Conservation (phyloP, 2,329 filamentous ascomycete genomes). For the Diaporthe amygdali region DNA sequence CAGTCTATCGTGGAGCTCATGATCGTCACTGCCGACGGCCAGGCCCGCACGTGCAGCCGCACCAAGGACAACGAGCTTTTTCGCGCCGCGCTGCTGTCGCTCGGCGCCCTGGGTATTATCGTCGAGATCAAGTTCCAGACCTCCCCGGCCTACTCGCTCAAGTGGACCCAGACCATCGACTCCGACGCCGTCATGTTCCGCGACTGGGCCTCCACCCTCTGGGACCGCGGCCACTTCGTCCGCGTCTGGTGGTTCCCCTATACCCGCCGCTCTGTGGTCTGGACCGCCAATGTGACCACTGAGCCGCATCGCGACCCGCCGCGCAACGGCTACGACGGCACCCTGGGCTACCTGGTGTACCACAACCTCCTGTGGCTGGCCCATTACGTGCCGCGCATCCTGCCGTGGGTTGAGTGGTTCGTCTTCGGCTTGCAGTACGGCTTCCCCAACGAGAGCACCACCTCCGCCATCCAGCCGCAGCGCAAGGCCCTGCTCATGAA, state of each 20-base stretch:
- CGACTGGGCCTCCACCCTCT: slow-evolving; percentile 76
- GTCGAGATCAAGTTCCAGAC: slow-evolving; percentile 87
- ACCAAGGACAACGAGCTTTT: slow-evolving; percentile 78
- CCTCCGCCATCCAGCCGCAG: slow-evolving; percentile 79
- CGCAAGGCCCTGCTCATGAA: slow-evolving; percentile 89
- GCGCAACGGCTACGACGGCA: slow-evolving; percentile 79
- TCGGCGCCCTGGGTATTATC: slow-evolving; percentile 90
- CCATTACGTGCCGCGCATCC: slow-evolving; percentile 76
- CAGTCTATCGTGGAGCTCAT: slow-evolving; percentile 77
- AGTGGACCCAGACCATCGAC: slow-evolving; percentile 83
- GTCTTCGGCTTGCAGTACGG: slow-evolving; percentile 98
- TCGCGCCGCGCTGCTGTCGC: slow-evolving; percentile 82
- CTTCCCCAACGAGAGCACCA: slow-evolving; percentile 72
- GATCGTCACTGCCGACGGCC: slow-evolving; percentile 83
- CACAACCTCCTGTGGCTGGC: slow-evolving; percentile 86
- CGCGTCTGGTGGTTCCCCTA: slow-evolving; percentile 99
- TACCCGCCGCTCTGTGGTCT: slow-evolving; percentile 84
- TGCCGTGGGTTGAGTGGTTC: slow-evolving; percentile 94
- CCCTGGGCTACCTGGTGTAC: slow-evolving; percentile 86
- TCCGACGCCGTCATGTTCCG: slow-evolving; percentile 71
- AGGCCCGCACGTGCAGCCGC: slow-evolving; percentile 72
- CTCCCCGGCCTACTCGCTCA: slow-evolving; percentile 80
- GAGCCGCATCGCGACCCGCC: slow-evolving; percentile 64
- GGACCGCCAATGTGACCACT: slow-evolving; percentile 82
- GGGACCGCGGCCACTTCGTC: slow-evolving; percentile 87